phyloP scores from a whole-genome alignment of 495 filamentous ascomycete genomes.

The Cetradonia linearis region DNA sequence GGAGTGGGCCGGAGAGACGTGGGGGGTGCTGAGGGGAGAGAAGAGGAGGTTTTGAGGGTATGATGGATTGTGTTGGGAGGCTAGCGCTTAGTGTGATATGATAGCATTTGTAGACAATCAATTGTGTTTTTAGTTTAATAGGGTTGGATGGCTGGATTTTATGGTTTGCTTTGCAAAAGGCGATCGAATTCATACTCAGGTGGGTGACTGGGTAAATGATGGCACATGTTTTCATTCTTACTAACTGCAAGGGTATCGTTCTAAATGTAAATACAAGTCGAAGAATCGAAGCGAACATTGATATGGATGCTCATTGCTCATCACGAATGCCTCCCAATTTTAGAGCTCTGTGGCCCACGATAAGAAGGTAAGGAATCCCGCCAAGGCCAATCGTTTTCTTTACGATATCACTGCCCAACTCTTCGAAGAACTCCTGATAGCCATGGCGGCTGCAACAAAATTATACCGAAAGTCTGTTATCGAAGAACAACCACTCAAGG shows the following conservation, averaged over 20 bases:
- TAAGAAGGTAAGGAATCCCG: background rate
- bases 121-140: too few species aligned
- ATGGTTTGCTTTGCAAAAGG: background rate
- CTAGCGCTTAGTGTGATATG: background rate
- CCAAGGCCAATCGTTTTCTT: background rate
- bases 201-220: background rate
- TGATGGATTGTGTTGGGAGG: background rate
- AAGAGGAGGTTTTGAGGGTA: conserved; percentile 32
- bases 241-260: conserved; percentile 4
- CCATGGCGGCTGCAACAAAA: background rate
- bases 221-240: background rate
- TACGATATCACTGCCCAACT: background rate
- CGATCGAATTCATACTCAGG: background rate
- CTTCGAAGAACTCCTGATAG: background rate
- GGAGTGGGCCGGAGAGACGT: conserved; percentile 59
- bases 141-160: background rate
- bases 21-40: conserved; percentile 52
- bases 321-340: background rate
- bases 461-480: background rate
- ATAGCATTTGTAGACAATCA: background rate
- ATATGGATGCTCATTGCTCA: background rate
- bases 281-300: background rate
- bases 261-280: background rate
- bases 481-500: background rate
- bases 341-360: background rate